Conservation (phyloP, 768 basidiomycete species). For the Steccherinum ochraceum region DNA sequence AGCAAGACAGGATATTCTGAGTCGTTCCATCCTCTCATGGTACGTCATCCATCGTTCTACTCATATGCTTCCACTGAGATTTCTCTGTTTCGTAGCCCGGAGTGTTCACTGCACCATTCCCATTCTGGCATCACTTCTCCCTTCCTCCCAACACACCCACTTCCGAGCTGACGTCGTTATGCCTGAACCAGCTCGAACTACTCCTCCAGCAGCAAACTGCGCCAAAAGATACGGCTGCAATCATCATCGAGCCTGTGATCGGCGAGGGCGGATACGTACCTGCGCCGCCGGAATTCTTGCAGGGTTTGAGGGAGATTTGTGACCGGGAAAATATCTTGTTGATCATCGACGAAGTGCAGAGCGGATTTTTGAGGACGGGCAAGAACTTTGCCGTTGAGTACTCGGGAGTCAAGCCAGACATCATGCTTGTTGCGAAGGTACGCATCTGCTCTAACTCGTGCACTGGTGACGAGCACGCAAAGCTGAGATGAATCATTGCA, state of each 20-base stretch:
- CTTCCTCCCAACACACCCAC: conserved; percentile 48
- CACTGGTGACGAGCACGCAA: background rate
- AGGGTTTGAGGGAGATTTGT: conserved; percentile 77
- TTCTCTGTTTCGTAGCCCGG: conserved; percentile 53
- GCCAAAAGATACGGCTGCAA: conserved; percentile 86
- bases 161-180: conserved; percentile 51
- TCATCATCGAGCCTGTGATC: conserved; percentile 87
- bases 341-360: conserved; percentile 84
- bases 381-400: conserved; percentile 78
- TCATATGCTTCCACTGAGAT: background rate
- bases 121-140: conserved; percentile 88
- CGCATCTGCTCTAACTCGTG: conserved; percentile 6
- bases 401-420: conserved; percentile 81
- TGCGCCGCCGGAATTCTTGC: conserved; percentile 73
- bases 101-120: conserved; percentile 75
- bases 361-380: conserved; percentile 86
- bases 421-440: conserved; percentile 86
- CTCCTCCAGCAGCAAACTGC: conserved; percentile 74
- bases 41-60: conserved; percentile 17
- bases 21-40: conserved; percentile 79
- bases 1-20: conserved; percentile 90
- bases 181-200: conserved; percentile 78
- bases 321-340: conserved; percentile 82
- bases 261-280: conserved; percentile 96
- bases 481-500: too few species aligned